phyloP scores from a whole-genome alignment of 2,329 filamentous ascomycete genomes.

The Aspergillus quadricinctus region DNA sequence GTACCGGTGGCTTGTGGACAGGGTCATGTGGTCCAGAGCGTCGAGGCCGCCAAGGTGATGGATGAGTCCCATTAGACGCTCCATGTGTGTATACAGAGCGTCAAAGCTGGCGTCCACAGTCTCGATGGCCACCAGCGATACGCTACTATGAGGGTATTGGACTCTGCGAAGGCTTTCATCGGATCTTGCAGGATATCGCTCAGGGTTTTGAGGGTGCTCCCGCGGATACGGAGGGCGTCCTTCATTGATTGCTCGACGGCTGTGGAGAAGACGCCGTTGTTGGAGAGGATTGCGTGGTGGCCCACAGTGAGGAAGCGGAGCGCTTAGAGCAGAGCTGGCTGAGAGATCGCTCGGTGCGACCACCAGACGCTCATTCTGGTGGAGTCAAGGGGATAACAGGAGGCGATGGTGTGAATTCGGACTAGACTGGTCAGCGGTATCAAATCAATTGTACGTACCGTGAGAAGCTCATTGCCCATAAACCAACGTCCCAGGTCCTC shows the following conservation, averaged over 20 bases:
- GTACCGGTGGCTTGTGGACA: constrained; percentile 17
- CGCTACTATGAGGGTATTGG: constrained; percentile 13
- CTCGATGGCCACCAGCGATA: constrained; percentile 14
- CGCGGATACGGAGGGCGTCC: constrained; percentile 13
- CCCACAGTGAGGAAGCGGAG: constrained; percentile 15
- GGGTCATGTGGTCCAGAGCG: constrained; percentile 10
- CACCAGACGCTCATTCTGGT: constrained; percentile 14
- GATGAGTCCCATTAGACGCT: constrained; percentile 12
- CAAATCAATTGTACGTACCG: too few species aligned
- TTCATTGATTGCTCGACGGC: constrained; percentile 10
- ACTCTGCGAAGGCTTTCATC: constrained; percentile 10
- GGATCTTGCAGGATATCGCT: constrained; percentile 12
- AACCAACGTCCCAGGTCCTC: too few species aligned
- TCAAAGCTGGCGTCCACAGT: constrained; percentile 13
- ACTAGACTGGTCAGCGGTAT: constrained; percentile 3
- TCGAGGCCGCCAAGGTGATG: constrained; percentile 12
- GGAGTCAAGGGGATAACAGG: constrained; percentile 17
- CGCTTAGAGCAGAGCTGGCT: constrained; percentile 15
- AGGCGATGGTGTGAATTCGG: constrained; percentile 10
- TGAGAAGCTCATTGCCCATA: too few species aligned
- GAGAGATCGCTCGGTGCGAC: constrained; percentile 12
- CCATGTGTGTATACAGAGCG: constrained; percentile 12
- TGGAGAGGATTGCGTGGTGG: constrained; percentile 12
- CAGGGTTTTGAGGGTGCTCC: constrained; percentile 13
- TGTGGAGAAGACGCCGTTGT: constrained; percentile 8